Evolutionary conservation across 2,329 filamentous ascomycete genomes (phyloP).

Genomic region (Calonectria multiphialidica): DNA sequence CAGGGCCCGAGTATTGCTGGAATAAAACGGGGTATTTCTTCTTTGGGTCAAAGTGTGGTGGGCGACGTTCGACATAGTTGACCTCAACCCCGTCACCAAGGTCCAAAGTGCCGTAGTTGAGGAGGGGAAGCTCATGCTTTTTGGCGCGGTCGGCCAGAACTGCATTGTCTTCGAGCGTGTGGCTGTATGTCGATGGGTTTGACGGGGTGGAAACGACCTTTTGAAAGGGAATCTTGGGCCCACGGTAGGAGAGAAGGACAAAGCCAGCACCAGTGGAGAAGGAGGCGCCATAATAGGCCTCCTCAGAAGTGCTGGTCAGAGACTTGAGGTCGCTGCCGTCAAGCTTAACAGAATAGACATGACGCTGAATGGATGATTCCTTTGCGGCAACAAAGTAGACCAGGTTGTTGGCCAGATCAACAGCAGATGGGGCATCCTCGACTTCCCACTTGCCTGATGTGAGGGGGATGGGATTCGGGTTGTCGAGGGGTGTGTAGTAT

Average conservation of each 20-base stretch:
- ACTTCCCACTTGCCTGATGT: constrained; percentile 96
- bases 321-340: constrained; percentile 80
- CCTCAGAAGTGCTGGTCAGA: constrained; percentile 78
- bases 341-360: constrained; percentile 90
- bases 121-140: constrained; percentile 83
- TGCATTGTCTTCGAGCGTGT: constrained; percentile 83
- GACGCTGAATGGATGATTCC: constrained; percentile 88
- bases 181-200: constrained; percentile 72
- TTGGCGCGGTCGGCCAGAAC: constrained; percentile 76
- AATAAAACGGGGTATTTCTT: constrained; percentile 96
- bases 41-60: constrained; percentile 85
- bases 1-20: constrained; percentile 92
- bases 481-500: constrained; percentile 92
- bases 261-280: constrained; percentile 89
- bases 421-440: constrained; percentile 82
- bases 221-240: constrained; percentile 90
- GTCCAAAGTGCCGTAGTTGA: constrained; percentile 87
- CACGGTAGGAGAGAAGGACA: constrained; percentile 84
- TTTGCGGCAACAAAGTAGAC: constrained; percentile 94
- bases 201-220: constrained; percentile 88
- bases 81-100: constrained; percentile 79
- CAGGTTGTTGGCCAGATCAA: constrained; percentile 86
- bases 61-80: constrained; percentile 85
- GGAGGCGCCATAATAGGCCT: constrained; percentile 84
- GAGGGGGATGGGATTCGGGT: constrained; percentile 83